Conservation (phyloP, 163 green algal genomes). For the Picocystis sp. region DNA sequence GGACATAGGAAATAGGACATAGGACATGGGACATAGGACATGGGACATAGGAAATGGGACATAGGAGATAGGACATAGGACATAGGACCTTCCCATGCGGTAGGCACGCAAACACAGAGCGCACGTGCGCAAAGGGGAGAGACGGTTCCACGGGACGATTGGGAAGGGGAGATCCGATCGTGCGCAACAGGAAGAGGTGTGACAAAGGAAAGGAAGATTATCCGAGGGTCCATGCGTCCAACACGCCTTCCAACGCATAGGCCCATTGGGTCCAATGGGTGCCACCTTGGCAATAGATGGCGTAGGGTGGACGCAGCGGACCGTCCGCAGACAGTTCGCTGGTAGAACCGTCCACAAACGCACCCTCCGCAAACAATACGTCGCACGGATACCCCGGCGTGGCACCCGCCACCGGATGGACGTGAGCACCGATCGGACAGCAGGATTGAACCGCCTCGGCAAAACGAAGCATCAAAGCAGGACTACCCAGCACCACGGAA, state of each 20-base stretch:
- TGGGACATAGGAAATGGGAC: no score
- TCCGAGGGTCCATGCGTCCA: conserved; percentile 14
- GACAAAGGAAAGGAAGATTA: no score
- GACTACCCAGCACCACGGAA: conserved; percentile 51
- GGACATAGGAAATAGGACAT: no score
- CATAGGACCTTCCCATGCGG: no score
- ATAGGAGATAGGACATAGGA: no score
- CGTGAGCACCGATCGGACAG: conserved; percentile 70
- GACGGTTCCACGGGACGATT: no score
- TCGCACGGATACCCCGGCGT: conserved; percentile 71
- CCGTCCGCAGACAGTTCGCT: conserved; percentile 79
- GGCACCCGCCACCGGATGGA: conserved; percentile 58
- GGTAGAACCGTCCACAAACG: conserved; percentile 85
- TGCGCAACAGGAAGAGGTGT: no score
- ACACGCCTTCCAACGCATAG: conserved; percentile 37
- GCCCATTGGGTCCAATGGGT: conserved; percentile 81
- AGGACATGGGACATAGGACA: no score
- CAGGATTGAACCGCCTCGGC: conserved; percentile 60
- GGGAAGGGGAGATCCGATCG: no score
- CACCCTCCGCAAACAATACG: conserved; percentile 89
- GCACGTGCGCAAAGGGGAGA: no score
- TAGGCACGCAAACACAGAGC: no score
- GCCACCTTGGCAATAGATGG: conserved; percentile 75
- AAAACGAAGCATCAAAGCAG: conserved; percentile 59
- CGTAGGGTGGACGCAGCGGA: conserved; percentile 63